Base-by-base conservation (phyloP, 768 basidiomycete genomes). In the Mycena kentingensis region DNA sequence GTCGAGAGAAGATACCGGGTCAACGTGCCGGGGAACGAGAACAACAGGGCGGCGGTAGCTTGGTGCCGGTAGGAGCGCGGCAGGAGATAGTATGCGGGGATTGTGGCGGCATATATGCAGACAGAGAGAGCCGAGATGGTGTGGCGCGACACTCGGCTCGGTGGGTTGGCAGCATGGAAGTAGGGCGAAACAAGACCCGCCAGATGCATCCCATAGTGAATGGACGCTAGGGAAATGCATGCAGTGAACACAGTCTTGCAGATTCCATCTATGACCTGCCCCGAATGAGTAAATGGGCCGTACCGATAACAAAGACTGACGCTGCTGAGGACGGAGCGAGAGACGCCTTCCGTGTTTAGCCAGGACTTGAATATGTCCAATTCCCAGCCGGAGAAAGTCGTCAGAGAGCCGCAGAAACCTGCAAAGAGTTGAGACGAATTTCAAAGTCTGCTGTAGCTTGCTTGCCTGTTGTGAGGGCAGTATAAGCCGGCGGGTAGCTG, bases 331-430 rank as follows among this genome's bases (percentile, higher is more conserved):
- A 90, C 85, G 44, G 78, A 75, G 42, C 87, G 80, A 49, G 76
- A 66, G 41, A 76, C 78, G 10, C 73, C 67, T 29, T 73, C 73
- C 3, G 78, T 70, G 65, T 98, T 92, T 1, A 87, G 75, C 84
- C 94, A 98, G 0, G 93, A 88, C 47, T 78, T 69, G 63, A 96
- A 98, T 0, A 93, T 70, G 55, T 95, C 91, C 10, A 90, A 65
- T 69, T 98, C 92, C 97, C 97, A 98, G 31, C 86, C 82, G 15
- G 95, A 97, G 74, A 98, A 98, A 2, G 94, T 98, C 10, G 97
- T 99, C 61, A 98, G 70, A 2, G 93, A 96, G 3, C 96, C 97
- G 65, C 97, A 98, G 68, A 98, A 93, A 13, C 93, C 94, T 87
- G n/a, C n/a, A 35, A n/a, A n/a, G 15, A 25, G 13, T 15, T 15